Percentiles rank a stretch among this genome's conserved stretches.
Evolutionary conservation across 345 rosid genomes (phyloP).

Genomic region (Salix dunnii): DNA sequence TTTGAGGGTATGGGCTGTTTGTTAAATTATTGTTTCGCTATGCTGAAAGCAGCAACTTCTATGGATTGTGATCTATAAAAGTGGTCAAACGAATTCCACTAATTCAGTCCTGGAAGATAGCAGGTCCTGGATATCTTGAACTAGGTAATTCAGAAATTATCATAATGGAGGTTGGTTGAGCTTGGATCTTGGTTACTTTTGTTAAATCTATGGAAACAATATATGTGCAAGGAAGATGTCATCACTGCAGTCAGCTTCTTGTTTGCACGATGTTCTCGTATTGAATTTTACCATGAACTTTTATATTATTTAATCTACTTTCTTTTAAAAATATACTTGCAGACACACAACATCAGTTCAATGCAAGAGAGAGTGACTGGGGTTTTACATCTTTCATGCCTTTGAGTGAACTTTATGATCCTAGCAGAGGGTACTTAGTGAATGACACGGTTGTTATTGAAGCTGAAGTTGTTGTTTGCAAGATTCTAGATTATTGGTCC

Average conservation of each 20-base stretch:
- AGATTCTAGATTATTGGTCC: slow-evolving; percentile 75
- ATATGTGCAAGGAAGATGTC: neutral
- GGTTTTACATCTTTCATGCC: slow-evolving; percentile 95
- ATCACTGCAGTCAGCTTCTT: neutral
- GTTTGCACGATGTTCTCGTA: neutral
- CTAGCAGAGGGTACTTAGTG: slow-evolving; percentile 71
- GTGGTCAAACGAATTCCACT: neutral
- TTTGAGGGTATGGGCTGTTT: neutral
- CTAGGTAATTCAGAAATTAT: neutral
- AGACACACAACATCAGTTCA: slow-evolving; percentile 95
- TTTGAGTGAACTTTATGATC: slow-evolving; percentile 87
- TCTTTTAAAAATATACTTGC: slow-evolving; percentile 19
- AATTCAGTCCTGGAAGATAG: neutral
- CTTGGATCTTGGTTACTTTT: neutral
- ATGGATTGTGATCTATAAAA: neutral
- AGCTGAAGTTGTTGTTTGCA: slow-evolving; percentile 88
- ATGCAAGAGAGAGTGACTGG: slow-evolving; percentile 92
- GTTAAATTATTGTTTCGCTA: neutral
- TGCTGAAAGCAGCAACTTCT: neutral
- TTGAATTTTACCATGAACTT: neutral
- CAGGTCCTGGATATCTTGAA: neutral
- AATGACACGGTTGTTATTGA: slow-evolving; percentile 74
- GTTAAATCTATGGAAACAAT: neutral
- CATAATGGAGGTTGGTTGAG: neutral
- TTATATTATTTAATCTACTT: neutral